Conservation (phyloP, 2,329 filamentous ascomycete species). For the Coniella vitis region DNA sequence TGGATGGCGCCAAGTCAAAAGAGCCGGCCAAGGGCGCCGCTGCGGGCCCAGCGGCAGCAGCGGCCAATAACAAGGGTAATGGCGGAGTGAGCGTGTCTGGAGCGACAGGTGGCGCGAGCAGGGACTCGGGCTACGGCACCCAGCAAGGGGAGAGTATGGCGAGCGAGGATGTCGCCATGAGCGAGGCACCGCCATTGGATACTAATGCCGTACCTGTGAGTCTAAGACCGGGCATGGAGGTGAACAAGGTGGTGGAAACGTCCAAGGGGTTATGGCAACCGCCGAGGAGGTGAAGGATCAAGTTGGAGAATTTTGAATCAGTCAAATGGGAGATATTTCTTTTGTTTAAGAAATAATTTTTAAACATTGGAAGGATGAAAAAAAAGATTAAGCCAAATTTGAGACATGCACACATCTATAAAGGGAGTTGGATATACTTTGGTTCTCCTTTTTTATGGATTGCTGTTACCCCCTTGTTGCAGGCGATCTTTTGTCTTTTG, state of each 20-base stretch:
- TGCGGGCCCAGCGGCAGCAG: not conserved
- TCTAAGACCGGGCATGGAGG: constrained; percentile 47
- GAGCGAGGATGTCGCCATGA: constrained; percentile 41
- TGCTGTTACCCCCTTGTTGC: too few species aligned
- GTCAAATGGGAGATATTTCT: too few species aligned
- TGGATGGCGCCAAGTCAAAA: constrained; percentile 51
- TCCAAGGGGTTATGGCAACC: constrained; percentile 55
- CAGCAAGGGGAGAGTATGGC: constrained; percentile 24
- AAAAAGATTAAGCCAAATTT: too few species aligned
- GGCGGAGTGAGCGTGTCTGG: constrained; percentile 31
- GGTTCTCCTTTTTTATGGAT: too few species aligned
- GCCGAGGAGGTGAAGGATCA: constrained; percentile 9
- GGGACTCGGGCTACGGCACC: constrained; percentile 45
- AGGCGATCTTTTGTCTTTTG: too few species aligned
- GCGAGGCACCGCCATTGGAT: constrained; percentile 30
- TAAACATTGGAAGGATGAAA: too few species aligned
- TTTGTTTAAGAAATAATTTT: too few species aligned
- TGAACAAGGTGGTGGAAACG: constrained; percentile 54
- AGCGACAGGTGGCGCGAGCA: constrained; percentile 19
- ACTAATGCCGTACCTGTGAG: constrained; percentile 37
- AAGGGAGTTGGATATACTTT: too few species aligned
- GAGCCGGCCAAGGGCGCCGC: constrained; percentile 36
- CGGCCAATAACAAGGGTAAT: constrained; percentile 32
- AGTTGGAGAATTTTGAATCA: not conserved
- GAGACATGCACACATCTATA: too few species aligned